These are phyloP conservation scores for Pelagomonas calceolata DNA, from an alignment of 108 stramenopile genomes.

Conservation along the genomic window DNA sequence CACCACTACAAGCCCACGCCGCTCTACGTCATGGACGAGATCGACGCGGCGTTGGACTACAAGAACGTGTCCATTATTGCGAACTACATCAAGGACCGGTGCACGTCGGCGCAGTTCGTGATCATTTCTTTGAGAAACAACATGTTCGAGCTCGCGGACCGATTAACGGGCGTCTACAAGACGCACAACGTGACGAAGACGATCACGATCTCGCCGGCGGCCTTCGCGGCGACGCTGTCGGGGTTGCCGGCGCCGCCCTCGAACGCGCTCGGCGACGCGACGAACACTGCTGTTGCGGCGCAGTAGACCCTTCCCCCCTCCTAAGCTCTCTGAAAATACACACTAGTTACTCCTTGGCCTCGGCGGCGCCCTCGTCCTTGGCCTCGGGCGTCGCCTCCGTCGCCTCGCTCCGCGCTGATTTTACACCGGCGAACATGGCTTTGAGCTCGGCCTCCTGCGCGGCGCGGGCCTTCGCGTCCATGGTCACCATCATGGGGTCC, in stretches of 20 bases:
- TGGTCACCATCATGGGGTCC: too few relatives aligned
- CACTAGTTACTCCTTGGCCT: too few relatives aligned
- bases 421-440: too few relatives aligned
- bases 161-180: conserved; percentile 97
- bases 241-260: neutral
- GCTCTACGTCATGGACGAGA: conserved; percentile 99
- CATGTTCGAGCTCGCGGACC: conserved; percentile 98
- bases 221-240: conserved; percentile 10
- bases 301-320: too few relatives aligned
- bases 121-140: conserved; percentile 98
- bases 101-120: conserved; percentile 95
- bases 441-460: too few relatives aligned
- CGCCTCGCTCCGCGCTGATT: too few relatives aligned
- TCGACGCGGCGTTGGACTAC: conserved; percentile 98
- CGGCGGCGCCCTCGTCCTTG: too few relatives aligned
- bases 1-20: conserved; percentile 99
- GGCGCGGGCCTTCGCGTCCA: too few relatives aligned
- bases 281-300: neutral
- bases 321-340: too few relatives aligned
- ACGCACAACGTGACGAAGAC: conserved; percentile 89
- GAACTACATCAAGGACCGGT: conserved; percentile 98
- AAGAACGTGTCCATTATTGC: conserved; percentile 98
- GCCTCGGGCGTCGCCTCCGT: too few relatives aligned
- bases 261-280: neutral
- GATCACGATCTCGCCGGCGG: conserved; percentile 83